Evolutionary conservation across 2,329 filamentous ascomycete genomes (phyloP), one percentile per base, ranked within the genome.

Genomic region (Exserohilum rostratum): DNA sequence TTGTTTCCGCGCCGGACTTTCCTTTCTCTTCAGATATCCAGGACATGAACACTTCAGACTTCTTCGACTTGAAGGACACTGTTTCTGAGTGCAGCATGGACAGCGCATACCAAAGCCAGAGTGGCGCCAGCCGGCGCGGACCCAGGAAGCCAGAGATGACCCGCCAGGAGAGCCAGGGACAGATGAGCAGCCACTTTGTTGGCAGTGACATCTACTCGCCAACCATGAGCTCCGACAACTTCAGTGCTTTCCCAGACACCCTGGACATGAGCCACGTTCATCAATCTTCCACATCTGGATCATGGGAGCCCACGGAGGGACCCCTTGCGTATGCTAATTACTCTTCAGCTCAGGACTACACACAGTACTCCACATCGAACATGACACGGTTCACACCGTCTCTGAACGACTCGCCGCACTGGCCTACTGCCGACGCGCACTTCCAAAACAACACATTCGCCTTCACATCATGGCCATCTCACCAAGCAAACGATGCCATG

Each of bases 81-180:
- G 66, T 65, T 51, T 77, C 74, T 58, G 73, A 73, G 57, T 75
- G 70, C 66, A 76, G 73, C 66, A 77, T 78, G 75, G 75, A 78
- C 64, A 77, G 74, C 62, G 68, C 73, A 53, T 77, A 77, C 55
- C 71, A 76, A 50, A 77, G 74, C 63, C 73, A 75, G 63, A 68
- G 64, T 52, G 70, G 74, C 59, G 67, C 72, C 64, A 71, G 65
- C 68, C 67, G 66, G 66, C 67, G 67, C 54, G 66, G 66, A 59
- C 56, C 61, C 42, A 58, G 61, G 46, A 63, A 65, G 55, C 52
- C 66, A 45, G 69, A 71, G 49, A 62, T 63, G 57, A 64, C 58
- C 52, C 18, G 64, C 59, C 71, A 73, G 62, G 71, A 76, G 11
- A 65, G 55, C 55, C 67, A 63, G 53, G 62, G 54, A 48, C 66